These are phyloP conservation scores for Kazachstania psychrophila DNA, from an alignment of 805 yeast species.

Conservation along the genomic window DNA sequence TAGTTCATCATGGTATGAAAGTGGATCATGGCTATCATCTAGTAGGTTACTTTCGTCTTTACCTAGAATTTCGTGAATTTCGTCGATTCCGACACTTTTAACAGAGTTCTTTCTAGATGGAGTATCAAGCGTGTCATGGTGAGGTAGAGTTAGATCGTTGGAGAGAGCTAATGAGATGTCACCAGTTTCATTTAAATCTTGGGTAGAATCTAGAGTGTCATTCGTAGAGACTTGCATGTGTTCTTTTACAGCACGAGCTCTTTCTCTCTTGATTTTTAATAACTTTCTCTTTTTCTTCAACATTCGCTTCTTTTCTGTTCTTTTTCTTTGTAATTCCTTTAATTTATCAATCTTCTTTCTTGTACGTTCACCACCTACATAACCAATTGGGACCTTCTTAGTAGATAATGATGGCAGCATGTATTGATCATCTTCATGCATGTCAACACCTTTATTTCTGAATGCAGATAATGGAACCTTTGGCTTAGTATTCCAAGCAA, in stretches of 20 bases:
- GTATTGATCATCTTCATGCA: slow-evolving; percentile 27
- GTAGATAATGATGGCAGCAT: slow-evolving; percentile 24
- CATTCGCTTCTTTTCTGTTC: slow-evolving; percentile 27
- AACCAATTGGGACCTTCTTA: slow-evolving; percentile 30
- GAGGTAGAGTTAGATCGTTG: not conserved
- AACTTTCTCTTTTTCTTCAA: slow-evolving; percentile 28
- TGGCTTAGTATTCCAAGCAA: slow-evolving; percentile 35
- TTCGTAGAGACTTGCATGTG: too few relatives aligned
- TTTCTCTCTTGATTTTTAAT: slow-evolving; percentile 24
- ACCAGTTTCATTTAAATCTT: not conserved
- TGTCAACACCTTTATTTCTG: slow-evolving; percentile 59
- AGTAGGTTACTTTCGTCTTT: slow-evolving; percentile 19
- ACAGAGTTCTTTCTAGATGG: slow-evolving; percentile 18
- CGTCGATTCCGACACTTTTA: slow-evolving; percentile 26
- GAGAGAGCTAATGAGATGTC: not conserved
- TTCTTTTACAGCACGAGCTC: slow-evolving; percentile 25
- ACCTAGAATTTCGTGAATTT: slow-evolving; percentile 24
- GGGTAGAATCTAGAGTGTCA: not conserved
- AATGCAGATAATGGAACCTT: slow-evolving; percentile 83
- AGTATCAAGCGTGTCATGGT: not conserved
- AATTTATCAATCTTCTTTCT: slow-evolving; percentile 29
- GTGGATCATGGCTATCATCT: slow-evolving; percentile 8
- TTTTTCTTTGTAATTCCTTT: slow-evolving; percentile 29
- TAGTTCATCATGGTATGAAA: slow-evolving; percentile 5
- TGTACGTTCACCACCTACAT: slow-evolving; percentile 30